Evolutionary conservation across 31 red algal genomes (phyloP), one percentile per base, ranked within the genome.

Genomic region (Bonnemaisonia californica): DNA sequence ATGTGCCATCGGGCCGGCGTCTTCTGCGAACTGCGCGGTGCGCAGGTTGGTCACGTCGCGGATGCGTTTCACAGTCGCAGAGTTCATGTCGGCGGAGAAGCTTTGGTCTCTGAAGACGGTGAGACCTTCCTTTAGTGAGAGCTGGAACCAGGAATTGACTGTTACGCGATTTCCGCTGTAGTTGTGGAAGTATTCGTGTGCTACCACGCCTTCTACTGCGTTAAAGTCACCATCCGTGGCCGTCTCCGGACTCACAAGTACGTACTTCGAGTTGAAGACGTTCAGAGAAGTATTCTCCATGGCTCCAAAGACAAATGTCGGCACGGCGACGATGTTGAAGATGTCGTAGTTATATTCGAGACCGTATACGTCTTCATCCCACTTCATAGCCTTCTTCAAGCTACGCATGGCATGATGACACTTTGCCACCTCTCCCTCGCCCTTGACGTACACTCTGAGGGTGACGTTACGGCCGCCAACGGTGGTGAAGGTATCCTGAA

Each of bases 111-210:
- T 81, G 67, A 99, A 99, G 16, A 99, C 97, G 24, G 97, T 99
- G 19, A 99, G 66, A 58, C 93, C 97, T 79, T 99, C 97, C 76
- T 99, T 99, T 28, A 99, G 80, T 12, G 93, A 83, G 33, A 99
- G 69, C 71, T 99, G 85, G 79, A 96, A 96, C 97, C 97, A 99
- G 73, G 79, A 80, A 45, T 87, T 85, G 51, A 89, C 80, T 11
- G 97, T 99, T 2, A 99, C 97, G n/a, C 97, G 77, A 80, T 99
- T 99, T 24, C 97, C 97, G 22, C 79, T 85, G 60, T 87, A 99
- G 88, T 99, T 99, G 79, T 99, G 97, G 69, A 99, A 99, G 59
- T 99, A 99, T 77, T 99, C 97, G 76, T 99, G 97, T 0, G 84
- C 97, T 41, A 96, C 81, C 24, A 99, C 92, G 21, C 90, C 92